Percentiles rank a stretch among this genome's conserved stretches.
These are phyloP conservation scores for Papiliotrema flavescens DNA, from an alignment of 1,284 basidiomycete species.

Conservation along the genomic window DNA sequence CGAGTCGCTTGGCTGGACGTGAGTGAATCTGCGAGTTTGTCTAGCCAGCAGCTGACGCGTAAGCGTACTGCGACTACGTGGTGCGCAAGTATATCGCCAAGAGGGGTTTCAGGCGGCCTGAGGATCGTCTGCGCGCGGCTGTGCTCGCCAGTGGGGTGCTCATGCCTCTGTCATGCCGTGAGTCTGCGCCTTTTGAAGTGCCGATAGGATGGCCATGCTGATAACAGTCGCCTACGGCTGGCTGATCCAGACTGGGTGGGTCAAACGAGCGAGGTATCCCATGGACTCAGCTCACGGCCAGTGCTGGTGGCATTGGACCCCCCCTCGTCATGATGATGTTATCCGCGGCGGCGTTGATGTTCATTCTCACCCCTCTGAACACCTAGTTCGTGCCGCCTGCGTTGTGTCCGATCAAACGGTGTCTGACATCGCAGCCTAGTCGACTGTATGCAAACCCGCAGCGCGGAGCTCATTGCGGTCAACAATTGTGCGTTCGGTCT, in stretches of 20 bases:
- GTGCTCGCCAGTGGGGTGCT: conserved; percentile 54
- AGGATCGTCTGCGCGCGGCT: conserved; percentile 59
- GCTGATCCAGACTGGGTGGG: conserved; percentile 30
- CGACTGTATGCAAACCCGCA: conserved; percentile 56
- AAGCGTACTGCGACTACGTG: conserved; percentile 55
- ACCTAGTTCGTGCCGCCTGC: conserved; percentile 55
- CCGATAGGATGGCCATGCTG: not conserved
- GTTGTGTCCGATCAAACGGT: not conserved
- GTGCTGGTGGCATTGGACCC: conserved; percentile 43
- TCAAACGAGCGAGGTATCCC: conserved; percentile 1
- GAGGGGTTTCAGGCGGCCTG: conserved; percentile 56
- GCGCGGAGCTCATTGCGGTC: conserved; percentile 54
- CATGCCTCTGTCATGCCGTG: conserved; percentile 48
- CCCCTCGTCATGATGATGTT: conserved; percentile 35
- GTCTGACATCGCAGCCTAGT: conserved; percentile 42
- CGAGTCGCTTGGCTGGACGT: conserved; percentile 56
- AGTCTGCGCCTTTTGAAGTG: not conserved
- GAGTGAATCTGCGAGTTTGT: conserved; percentile 18
- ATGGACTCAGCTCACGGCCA: conserved; percentile 5
- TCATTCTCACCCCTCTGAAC: conserved; percentile 55
- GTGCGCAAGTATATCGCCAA: conserved; percentile 53
- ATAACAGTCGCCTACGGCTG: conserved; percentile 40
- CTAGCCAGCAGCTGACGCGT: too few species aligned
- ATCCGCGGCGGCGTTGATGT: conserved; percentile 50
- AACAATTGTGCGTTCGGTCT: conserved; percentile 38